Base-by-base conservation (phyloP, 495 filamentous ascomycete genomes). In the Ramalina intermedia region DNA sequence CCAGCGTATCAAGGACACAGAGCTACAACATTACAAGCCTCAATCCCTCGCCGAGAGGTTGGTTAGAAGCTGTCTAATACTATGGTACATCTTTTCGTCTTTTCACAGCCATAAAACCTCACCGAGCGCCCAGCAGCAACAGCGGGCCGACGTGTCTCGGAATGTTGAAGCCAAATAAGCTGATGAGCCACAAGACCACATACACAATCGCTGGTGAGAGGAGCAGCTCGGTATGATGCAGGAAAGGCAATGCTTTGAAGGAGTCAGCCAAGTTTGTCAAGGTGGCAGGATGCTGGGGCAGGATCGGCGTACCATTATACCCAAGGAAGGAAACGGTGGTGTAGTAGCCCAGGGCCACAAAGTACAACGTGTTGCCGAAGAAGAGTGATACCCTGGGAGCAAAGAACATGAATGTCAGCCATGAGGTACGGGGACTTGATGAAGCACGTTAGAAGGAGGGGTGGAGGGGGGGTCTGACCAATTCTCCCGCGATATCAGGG, bases 251-350 rank as follows among this genome's bases (percentile, higher is more conserved):
- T 16, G 81, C 80, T 75, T 41, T 6, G 13, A 21, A 43, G 4
- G 37, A 35, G 40, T 21, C 20, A 55, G 8, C 37, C 57, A 21
- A 59, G 52, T 45, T 39, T 26, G 18, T 20, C n/a, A 47, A 37
- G n/a, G 0, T 46, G 7, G 39, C 6, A 33, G 3, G 2, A 26
- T 4, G 33, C 14, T n/a, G 37, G 43, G 21, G 23, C 12, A 21
- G 17, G 14, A 6, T 2, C 16, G 21, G 43, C 55, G 29, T 64
- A 74, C 71, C 71, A 56, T 85, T 85, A 59, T 85, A 86, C 21
- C 82, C 82, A 44, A 86, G 63, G 62, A 86, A 86, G 18, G 76
- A 82, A 55, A 86, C 82, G 48, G 83, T 73, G 48, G 73, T 78
- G 58, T 84, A 85, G 60, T 85, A 85, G 16, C 70, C 69, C 29